Evolutionary conservation across 768 basidiomycete species (phyloP).

Genomic region (Boletus bicolor): DNA sequence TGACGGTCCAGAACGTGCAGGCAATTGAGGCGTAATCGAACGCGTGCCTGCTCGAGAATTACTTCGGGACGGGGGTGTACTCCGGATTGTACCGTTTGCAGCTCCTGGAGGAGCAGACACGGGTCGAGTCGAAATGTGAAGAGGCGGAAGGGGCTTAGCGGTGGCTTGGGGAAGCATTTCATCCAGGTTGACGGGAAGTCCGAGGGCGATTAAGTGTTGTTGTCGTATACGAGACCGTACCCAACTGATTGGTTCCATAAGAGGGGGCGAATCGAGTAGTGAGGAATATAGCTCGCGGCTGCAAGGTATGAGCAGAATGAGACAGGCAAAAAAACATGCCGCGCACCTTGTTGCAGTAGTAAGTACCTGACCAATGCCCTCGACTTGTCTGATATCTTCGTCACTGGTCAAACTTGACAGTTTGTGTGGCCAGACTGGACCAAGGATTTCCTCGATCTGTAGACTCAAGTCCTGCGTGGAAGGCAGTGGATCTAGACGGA

Average conservation of each 20-base stretch:
- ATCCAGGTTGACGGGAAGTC: constrained; percentile 93
- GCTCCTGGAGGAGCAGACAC: constrained; percentile 75
- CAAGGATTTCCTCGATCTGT: constrained; percentile 64
- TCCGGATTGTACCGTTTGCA: constrained; percentile 36
- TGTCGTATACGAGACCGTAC: constrained; percentile 86
- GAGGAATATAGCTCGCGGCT: constrained; percentile 80
- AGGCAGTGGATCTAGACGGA: constrained; percentile 65
- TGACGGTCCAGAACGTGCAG: constrained; percentile 30
- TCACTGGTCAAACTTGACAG: constrained; percentile 55
- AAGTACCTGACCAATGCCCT: constrained; percentile 78
- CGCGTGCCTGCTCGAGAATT: constrained; percentile 54
- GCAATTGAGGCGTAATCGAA: constrained; percentile 43
- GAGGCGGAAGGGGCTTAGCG: constrained; percentile 66
- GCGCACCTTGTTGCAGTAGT: constrained; percentile 69
- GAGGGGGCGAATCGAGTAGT: constrained; percentile 67
- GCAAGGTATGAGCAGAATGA: constrained; percentile 19
- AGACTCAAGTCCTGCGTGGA: constrained; percentile 51
- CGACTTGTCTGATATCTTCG: constrained; percentile 74
- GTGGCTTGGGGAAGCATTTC: constrained; percentile 75
- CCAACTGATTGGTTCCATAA: constrained; percentile 89
- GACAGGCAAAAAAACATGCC: constrained; percentile 13
- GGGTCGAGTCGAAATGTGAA: constrained; percentile 81
- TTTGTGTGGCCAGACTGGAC: constrained; percentile 60
- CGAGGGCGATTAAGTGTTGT: constrained; percentile 87
- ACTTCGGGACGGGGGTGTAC: constrained; percentile 33